phyloP scores from a whole-genome alignment of 2,329 filamentous ascomycete species.

The Metarhizium album region DNA sequence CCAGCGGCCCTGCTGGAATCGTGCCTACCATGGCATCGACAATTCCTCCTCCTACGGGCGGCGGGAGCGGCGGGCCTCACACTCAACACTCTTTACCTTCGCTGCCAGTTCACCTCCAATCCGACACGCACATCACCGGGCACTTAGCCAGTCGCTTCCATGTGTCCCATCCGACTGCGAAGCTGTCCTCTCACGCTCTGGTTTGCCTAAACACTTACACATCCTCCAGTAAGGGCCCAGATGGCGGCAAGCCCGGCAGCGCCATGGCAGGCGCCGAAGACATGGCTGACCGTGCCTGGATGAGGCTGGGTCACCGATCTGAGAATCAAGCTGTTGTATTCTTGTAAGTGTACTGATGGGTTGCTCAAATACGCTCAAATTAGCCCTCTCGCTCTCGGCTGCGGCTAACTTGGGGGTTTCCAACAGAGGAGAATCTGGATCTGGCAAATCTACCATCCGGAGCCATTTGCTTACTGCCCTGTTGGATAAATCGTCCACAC shows the following conservation, averaged over 20 bases:
- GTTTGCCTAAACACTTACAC: slow-evolving; percentile 93
- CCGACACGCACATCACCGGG: slow-evolving; percentile 67
- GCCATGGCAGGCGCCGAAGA: slow-evolving; percentile 89
- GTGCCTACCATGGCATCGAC: slow-evolving; percentile 49
- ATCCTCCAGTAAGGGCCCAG: slow-evolving; percentile 73
- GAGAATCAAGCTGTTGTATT: slow-evolving; percentile 93
- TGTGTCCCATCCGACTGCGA: slow-evolving; percentile 76
- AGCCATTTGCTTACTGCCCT: slow-evolving; percentile 80
- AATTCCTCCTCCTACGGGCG: slow-evolving; percentile 38
- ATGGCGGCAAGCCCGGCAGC: slow-evolving; percentile 86
- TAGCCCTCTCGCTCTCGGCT: not conserved
- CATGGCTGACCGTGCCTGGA: slow-evolving; percentile 75
- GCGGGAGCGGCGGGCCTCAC: slow-evolving; percentile 50
- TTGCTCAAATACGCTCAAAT: not conserved
- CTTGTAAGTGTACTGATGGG: slow-evolving; percentile 52
- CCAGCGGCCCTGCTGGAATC: slow-evolving; percentile 6
- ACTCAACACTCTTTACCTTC: slow-evolving; percentile 80
- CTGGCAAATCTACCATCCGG: slow-evolving; percentile 90
- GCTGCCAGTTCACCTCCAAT: slow-evolving; percentile 72
- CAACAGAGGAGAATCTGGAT: slow-evolving; percentile 80
- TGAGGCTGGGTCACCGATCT: slow-evolving; percentile 72
- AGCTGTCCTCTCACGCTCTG: slow-evolving; percentile 81
- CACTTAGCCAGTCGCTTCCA: slow-evolving; percentile 87
- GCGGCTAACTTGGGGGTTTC: slow-evolving; percentile 11
- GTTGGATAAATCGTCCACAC: slow-evolving; percentile 82